These are phyloP conservation scores for Ustilago shanxiensis DNA, from an alignment of 1,284 basidiomycete species.

Conservation along the genomic window DNA sequence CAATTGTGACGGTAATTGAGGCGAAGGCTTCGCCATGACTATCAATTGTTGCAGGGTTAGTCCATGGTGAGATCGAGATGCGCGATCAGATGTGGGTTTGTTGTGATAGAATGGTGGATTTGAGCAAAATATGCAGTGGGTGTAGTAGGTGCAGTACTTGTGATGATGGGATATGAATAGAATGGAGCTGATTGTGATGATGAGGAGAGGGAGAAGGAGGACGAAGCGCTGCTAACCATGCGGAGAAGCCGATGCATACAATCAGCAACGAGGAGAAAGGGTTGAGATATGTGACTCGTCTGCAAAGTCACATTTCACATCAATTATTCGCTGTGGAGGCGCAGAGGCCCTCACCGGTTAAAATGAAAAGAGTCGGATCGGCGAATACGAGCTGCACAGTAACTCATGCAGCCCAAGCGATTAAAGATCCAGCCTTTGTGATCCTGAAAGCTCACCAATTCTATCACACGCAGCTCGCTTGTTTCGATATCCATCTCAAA, in stretches of 20 bases:
- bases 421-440: background rate
- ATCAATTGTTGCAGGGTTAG: background rate
- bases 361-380: background rate
- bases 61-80: background rate
- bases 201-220: background rate
- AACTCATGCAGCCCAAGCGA: background rate
- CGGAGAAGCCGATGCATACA: slow-evolving; percentile 1
- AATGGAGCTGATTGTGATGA: background rate
- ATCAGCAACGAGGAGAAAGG: slow-evolving; percentile 2
- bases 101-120: too few relatives aligned
- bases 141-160: background rate
- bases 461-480: background rate
- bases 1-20: background rate
- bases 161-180: background rate
- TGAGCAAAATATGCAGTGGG: too few relatives aligned
- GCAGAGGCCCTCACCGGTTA: background rate
- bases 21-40: background rate
- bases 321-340: background rate
- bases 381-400: background rate
- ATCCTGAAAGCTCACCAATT: background rate
- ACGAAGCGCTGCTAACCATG: background rate
- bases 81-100: background rate
- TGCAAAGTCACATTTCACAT: background rate
- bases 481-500: background rate
- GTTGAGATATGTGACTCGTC: background rate